Evolutionary conservation across 805 yeast species (phyloP).

Genomic region (Aciculoconidium aculeatum): DNA sequence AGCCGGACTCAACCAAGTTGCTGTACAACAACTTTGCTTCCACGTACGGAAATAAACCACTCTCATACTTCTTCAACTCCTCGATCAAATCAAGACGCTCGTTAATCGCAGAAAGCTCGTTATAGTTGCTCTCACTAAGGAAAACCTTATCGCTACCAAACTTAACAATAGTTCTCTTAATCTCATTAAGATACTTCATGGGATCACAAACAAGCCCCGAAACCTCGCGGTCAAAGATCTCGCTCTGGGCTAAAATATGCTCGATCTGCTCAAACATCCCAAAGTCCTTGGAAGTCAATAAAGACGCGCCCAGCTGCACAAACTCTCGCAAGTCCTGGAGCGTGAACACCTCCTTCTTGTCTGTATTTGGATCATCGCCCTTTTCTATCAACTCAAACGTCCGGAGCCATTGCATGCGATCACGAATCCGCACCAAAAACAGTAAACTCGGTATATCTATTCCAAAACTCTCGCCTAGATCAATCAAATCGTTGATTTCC

Average conservation of each 20-base stretch:
- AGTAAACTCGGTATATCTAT: constrained; percentile 44
- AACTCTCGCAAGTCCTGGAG: constrained; percentile 24
- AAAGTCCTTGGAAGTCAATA: constrained; percentile 12
- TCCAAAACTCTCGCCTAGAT: constrained; percentile 56
- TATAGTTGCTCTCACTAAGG: constrained; percentile 18
- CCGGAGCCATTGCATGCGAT: constrained; percentile 29
- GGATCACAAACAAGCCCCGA: constrained; percentile 15
- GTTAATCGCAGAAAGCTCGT: constrained; percentile 23
- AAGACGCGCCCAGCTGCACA: constrained; percentile 25
- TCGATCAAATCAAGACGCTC: constrained; percentile 14
- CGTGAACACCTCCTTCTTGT: constrained; percentile 30
- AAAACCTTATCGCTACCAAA: constrained; percentile 18
- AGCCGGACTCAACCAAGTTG: constrained; percentile 17
- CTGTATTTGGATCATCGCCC: constrained; percentile 37
- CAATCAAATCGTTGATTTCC: constrained; percentile 50
- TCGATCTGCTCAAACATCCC: constrained; percentile 30
- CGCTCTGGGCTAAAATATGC: constrained; percentile 21
- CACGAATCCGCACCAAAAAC: constrained; percentile 32
- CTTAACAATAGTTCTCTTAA: constrained; percentile 21
- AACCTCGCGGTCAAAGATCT: constrained; percentile 16
- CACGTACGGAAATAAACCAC: constrained; percentile 11
- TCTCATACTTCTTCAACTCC: constrained; percentile 9
- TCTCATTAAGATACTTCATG: constrained; percentile 17
- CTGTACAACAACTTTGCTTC: constrained; percentile 20
- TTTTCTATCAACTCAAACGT: constrained; percentile 24